phyloP scores from a whole-genome alignment of 2,329 filamentous ascomycete species.

The Tricladium varicosporioides region DNA sequence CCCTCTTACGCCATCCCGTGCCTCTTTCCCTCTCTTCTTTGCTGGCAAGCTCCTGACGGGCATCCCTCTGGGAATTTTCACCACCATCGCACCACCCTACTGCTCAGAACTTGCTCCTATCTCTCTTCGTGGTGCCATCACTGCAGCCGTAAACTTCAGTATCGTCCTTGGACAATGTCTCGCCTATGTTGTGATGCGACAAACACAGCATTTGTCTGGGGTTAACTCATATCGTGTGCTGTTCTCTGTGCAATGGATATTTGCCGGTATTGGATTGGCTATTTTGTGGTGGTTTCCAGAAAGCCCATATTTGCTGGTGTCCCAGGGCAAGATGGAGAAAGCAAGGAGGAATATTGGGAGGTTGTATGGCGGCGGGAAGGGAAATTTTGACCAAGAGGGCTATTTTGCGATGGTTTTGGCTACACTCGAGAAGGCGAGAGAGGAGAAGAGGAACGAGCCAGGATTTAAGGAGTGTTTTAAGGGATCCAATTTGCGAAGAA shows the following conservation, averaged over 20 bases:
- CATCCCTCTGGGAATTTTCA: constrained; percentile 50
- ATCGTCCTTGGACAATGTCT: constrained; percentile 26
- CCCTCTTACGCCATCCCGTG: constrained; percentile 34
- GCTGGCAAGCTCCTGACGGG: constrained; percentile 47
- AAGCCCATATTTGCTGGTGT: constrained; percentile 47
- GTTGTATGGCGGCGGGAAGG: constrained; percentile 5
- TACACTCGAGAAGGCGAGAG: neutral
- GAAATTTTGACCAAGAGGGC: constrained; percentile 1
- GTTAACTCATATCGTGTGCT: constrained; percentile 43
- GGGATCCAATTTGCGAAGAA: constrained; percentile 19
- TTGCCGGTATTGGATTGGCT: constrained; percentile 43
- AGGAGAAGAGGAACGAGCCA: neutral
- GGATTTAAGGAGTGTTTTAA: constrained; percentile 22
- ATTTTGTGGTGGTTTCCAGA: constrained; percentile 45
- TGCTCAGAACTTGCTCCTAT: constrained; percentile 24
- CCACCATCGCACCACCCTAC: constrained; percentile 36
- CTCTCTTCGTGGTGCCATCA: constrained; percentile 21
- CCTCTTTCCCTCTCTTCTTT: constrained; percentile 31
- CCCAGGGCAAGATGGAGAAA: constrained; percentile 15
- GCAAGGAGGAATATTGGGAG: constrained; percentile 14
- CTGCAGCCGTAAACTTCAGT: constrained; percentile 24
- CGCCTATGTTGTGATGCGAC: constrained; percentile 23
- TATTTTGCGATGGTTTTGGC: neutral
- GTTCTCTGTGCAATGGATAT: constrained; percentile 48
- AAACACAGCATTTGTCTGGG: constrained; percentile 37